Base-by-base conservation (phyloP, 495 filamentous ascomycete species). In the Xeromyces bisporus region DNA sequence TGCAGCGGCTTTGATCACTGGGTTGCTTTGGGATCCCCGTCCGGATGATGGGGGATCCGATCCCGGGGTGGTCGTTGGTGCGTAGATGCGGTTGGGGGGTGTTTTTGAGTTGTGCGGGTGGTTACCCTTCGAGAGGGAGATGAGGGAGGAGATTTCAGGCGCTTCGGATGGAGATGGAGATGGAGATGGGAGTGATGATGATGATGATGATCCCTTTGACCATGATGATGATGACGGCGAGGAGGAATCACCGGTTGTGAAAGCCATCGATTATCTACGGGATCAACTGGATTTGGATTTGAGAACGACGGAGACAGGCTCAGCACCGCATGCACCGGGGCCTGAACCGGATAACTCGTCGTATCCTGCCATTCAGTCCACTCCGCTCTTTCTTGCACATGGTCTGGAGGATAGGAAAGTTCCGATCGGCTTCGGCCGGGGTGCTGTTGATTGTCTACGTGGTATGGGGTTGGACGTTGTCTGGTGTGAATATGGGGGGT, bases 381-480 rank as follows among this genome's bases (percentile, higher is more conserved):
- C 44, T 7, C 64, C 59, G n/a, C 33, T 65, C 12, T 56, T 72
- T 37, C 41, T 71, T 4, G 48, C 55, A 14, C 66, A 73, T 47
- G 60, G 56, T 7, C 35, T 23, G 7, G 55, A 65, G 30, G 67
- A 71, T 43, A 45, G 52, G 3, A 43, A 63, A 12, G 58, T 71
- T 2, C 39, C 48, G 15, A 29, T 62, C 2, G 26, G 47, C 18
- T 42, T 57, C 15, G 66, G 66, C 6, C 35, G 43, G 28, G 21
- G 41, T 9, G 38, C 65, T 15, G 39, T 44, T 8, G 47, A 55
- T 17, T 53, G 33, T 26, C 33, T 71, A 24, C 17, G 36, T 18
- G 28, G 30, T 2, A 50, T 64, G 10, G 63, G 58, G 2, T 34
- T 50, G 13, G 36, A 54, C 20, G 49, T 67, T 2, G 42, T 44